Evolutionary conservation across 2,329 filamentous ascomycete species (phyloP), one percentile per base, ranked within the genome.

Genomic region (Phialocephala sp.): DNA sequence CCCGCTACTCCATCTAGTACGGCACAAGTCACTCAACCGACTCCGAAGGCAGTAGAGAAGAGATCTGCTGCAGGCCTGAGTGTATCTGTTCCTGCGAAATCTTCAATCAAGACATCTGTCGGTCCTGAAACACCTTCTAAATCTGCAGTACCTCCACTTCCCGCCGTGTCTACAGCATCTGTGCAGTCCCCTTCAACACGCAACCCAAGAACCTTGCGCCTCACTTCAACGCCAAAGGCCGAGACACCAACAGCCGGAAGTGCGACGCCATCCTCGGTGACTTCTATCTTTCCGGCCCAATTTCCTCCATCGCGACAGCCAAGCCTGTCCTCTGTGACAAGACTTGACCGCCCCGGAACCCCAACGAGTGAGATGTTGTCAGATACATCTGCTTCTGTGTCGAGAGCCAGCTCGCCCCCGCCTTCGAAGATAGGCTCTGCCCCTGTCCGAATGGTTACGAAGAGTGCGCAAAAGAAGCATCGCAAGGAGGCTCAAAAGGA

Each of bases 391-490:
- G 84, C 88, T 2, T 91, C 91, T 1, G 79, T 91, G 39, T 92
- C 91, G 15, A 86, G 91, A 52, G 87, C 91, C 18, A 91, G 84
- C 73, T 93, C 91, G 4, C 91, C 91, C 3, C 90, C 89, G 8
- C 85, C 85, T 36, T 80, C 82, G 3, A 89, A 84, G 71, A 81
- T 93, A 57, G 91, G 91, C 4, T 87, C 87, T 56, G 90, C 90
- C 4, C 87, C 89, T 15, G 82, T 91, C 2, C 84, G 90, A 66
- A 80, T 82, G 24, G 91, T 89, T 55, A 93, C 91, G 9, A 94
- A 93, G 80, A 93, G 89, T 72, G 89, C 92, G 75, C 86, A 91
- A 75, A 90, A 91, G 75, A 94, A 94, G 77, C 87, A 91, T 73
- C 87, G 89, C 68, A 89, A 89, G 75, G 89, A 90, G 68, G 85